Evolutionary conservation across 179 eudicot species (phyloP).

Genomic region (Corrigiola litoralis): DNA sequence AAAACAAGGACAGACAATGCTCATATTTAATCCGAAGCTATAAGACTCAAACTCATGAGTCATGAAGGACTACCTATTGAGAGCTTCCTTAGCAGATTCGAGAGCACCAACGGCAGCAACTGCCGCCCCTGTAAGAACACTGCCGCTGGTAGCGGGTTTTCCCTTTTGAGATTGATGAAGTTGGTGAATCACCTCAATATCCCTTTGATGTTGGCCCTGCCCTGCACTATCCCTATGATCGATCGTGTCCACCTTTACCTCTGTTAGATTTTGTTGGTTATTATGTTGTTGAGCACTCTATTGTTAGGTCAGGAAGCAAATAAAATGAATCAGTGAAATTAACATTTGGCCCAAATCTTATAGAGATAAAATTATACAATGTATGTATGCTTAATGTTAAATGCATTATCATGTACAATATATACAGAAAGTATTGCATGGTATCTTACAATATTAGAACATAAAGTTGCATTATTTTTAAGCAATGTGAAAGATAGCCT

Average conservation of each 20-base stretch:
- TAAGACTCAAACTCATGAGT: no score
- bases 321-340: not conserved
- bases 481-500: not conserved
- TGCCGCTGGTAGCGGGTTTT: conserved; percentile 30
- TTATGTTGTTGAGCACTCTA: conserved; percentile 15
- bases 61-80: not conserved
- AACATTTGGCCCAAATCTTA: not conserved
- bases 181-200: conserved; percentile 41
- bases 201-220: conserved; percentile 28
- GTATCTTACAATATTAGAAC: no score
- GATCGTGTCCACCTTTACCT: conserved; percentile 29
- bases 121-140: conserved; percentile 33
- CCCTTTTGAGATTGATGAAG: conserved; percentile 17
- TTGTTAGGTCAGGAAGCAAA: not conserved
- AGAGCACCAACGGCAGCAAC: conserved; percentile 28
- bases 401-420: no score
- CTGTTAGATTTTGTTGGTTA: conserved; percentile 11
- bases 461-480: not conserved
- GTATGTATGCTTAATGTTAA: no score
- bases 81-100: conserved; percentile 39
- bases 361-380: no score
- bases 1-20: no score
- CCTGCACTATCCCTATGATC: conserved; percentile 38
- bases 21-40: no score
- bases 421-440: no score